Conservation (phyloP, 352 stramenopile genomes). For the Aphanomyces invadans region DNA sequence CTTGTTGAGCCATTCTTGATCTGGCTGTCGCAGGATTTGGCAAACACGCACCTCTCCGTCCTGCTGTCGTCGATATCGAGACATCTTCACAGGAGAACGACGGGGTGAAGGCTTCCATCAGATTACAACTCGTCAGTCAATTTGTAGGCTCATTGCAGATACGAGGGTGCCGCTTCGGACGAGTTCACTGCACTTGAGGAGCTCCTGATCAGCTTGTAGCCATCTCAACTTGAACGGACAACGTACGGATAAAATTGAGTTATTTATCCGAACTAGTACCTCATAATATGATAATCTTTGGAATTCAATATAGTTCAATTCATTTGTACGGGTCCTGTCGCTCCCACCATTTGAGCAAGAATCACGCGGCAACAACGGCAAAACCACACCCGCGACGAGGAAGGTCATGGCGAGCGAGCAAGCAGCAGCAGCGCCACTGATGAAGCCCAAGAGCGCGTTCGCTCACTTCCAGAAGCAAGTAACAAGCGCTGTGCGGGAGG, state of each 20-base stretch:
- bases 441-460: conserved; percentile 71
- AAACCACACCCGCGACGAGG: background rate
- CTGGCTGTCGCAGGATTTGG: too few relatives aligned
- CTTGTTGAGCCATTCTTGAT: too few relatives aligned
- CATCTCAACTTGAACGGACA: too few relatives aligned
- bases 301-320: background rate
- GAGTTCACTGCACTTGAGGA: too few relatives aligned
- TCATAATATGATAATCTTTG: background rate
- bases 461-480: conserved; percentile 67
- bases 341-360: background rate
- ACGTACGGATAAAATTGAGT: background rate
- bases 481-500: conserved; percentile 55
- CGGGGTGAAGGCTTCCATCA: too few relatives aligned
- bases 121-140: too few relatives aligned
- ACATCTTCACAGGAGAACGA: too few relatives aligned
- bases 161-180: too few relatives aligned
- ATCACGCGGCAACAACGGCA: conserved; percentile 13
- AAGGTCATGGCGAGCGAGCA: conserved; percentile 11
- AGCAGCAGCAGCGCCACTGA: conserved; percentile 29
- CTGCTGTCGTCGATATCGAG: too few relatives aligned
- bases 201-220: too few relatives aligned
- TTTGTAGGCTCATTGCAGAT: too few relatives aligned
- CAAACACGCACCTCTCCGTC: too few relatives aligned
- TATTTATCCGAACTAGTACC: background rate
- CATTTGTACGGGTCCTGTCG: background rate